phyloP scores from a whole-genome alignment of 2,329 filamentous ascomycete genomes.

The Fusarium sp. region DNA sequence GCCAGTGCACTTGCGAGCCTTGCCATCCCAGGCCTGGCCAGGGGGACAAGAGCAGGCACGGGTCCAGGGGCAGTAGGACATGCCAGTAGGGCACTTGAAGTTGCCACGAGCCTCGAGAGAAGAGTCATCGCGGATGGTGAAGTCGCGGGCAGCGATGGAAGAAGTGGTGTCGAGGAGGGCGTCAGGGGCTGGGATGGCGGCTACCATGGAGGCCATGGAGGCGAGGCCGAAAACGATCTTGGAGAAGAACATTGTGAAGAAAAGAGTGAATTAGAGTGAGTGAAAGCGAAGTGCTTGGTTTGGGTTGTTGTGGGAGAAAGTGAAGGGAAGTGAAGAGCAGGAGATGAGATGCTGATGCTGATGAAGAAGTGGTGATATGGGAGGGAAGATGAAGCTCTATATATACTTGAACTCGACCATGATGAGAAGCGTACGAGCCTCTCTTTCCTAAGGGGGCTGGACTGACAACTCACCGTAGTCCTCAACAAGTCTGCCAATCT shows the following conservation, averaged over 20 bases:
- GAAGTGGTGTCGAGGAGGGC: constrained; percentile 48
- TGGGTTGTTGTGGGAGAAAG: background rate
- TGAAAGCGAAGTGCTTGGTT: constrained; percentile 3
- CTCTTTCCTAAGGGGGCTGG: background rate
- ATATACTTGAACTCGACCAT: constrained; percentile 19
- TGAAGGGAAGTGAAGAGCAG: constrained; percentile 28
- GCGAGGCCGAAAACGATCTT: constrained; percentile 41
- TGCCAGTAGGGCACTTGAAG: constrained; percentile 50
- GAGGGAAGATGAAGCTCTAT: constrained; percentile 20
- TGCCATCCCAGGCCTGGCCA: constrained; percentile 54
- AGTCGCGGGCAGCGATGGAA: constrained; percentile 27
- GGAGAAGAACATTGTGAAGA: constrained; percentile 48
- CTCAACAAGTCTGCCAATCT: constrained; percentile 1
- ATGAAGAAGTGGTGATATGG: constrained; percentile 19
- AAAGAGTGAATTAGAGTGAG: background rate
- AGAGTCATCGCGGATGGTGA: constrained; percentile 28
- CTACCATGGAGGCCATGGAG: constrained; percentile 44
- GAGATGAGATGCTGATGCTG: constrained; percentile 14
- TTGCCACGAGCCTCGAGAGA: constrained; percentile 37
- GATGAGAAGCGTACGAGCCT: background rate
- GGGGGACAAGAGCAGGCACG: constrained; percentile 58
- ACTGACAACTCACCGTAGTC: constrained; percentile 13
- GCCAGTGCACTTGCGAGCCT: constrained; percentile 45
- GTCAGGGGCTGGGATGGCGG: constrained; percentile 38
- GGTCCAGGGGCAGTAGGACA: constrained; percentile 54